A percentile compares a stretch with the other conserved stretches of the same genome.
These are phyloP conservation scores for Penicillium sp. DNA, from an alignment of 2,329 filamentous ascomycete species.

Conservation along the genomic window DNA sequence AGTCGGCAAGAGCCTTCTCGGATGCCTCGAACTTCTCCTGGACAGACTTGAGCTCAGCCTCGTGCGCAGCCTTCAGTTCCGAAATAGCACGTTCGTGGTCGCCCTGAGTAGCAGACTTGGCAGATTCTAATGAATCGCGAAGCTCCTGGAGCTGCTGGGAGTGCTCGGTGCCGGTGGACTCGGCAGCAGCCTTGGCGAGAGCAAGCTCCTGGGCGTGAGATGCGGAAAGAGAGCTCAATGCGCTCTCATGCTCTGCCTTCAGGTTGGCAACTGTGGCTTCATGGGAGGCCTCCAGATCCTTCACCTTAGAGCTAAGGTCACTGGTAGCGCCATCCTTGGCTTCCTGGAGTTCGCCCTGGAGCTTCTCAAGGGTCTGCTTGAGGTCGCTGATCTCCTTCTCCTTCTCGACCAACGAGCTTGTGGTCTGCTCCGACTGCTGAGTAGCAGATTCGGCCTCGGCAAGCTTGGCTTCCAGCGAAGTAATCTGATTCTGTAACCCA, in stretches of 20 bases:
- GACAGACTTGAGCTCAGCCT: conserved; percentile 33
- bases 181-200: conserved; percentile 31
- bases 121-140: conserved; percentile 32
- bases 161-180: conserved; percentile 30
- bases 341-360: conserved; percentile 36
- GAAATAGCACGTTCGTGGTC: conserved; percentile 30
- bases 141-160: conserved; percentile 36
- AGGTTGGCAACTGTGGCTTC: conserved; percentile 29
- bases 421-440: conserved; percentile 25
- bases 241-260: conserved; percentile 30
- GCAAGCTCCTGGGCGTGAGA: conserved; percentile 36
- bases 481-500: conserved; percentile 36
- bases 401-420: conserved; percentile 34
- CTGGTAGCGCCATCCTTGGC: conserved; percentile 21
- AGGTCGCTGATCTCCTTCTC: conserved; percentile 37
- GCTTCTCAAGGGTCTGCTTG: conserved; percentile 31
- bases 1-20: conserved; percentile 34
- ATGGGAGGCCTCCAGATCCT: conserved; percentile 30
- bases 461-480: conserved; percentile 37
- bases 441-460: conserved; percentile 31
- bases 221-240: conserved; percentile 25
- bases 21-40: conserved; percentile 35
- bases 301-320: conserved; percentile 24
- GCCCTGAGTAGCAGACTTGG: conserved; percentile 30
- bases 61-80: conserved; percentile 33